Evolutionary conservation across 1,139 yeast species (phyloP), one percentile per base, ranked within the genome.

Genomic region (Ashbya aceris): DNA sequence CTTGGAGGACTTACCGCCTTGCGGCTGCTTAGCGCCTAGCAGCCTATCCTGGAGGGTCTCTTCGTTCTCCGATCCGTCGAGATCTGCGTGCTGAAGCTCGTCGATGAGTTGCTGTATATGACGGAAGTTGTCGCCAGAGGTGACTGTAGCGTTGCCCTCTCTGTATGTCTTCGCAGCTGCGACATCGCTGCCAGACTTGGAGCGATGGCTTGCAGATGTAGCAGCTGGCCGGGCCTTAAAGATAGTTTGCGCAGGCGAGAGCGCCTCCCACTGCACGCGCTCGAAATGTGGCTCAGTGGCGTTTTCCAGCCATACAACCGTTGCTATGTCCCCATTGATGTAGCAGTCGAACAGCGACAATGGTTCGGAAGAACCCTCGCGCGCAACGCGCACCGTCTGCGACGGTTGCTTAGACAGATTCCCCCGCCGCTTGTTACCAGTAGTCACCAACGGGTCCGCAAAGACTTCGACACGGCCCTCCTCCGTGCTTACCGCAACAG

Each of bases 231-330:
- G 70, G 14, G 70, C 57, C 56, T 76, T 76, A 1, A 79, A 45
- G 6, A 62, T 55, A 8, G 60, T 50, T 26, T 63, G 62, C 4
- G 46, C 44, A n/a, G 45, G 43, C 4, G 51, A 41, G 12, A 64
- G 17, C 20, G 68, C 74, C 35, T 64, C 70, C 83, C 89, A 79
- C 44, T 66, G 65, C 20, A 79, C 51, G 4, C 71, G 65, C 43
- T 83, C 89, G 56, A 83, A 81, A 41, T 71, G 73, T 11, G 91
- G 81, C 11, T 76, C 64, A 14, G 73, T 70, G 7, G 83, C 82
- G 48, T 74, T 77, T 60, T 86, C 95, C 40, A 82, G 64, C 94
- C 95, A 87, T 1, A 79, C 65, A 27, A 79, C 59, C 12, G 68
- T 62, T 26, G 85, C 49, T 11, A 62, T 50, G 37, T 67, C 70